A percentile compares a stretch with the other conserved stretches of the same genome.
Evolutionary conservation across 83 land plant species (phyloP).

Genomic region (Picea abies): DNA sequence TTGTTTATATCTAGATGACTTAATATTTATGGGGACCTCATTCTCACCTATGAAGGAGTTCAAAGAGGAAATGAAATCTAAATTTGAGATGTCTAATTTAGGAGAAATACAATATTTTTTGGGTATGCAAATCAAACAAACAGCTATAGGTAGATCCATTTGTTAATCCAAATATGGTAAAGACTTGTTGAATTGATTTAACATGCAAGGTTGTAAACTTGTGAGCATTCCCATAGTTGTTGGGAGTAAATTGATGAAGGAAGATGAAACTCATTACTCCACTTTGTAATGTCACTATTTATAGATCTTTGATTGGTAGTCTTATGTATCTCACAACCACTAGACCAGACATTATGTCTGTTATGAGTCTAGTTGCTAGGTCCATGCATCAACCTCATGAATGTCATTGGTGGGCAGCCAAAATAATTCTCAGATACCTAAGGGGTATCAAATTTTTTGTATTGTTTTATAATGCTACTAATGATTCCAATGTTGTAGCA

Average conservation of each 20-base stretch:
- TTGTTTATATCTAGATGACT: slow-evolving; percentile 26
- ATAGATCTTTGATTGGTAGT: slow-evolving; percentile 11
- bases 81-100: too few species aligned
- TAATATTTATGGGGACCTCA: slow-evolving; percentile 7
- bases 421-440: slow-evolving; percentile 16
- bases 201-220: slow-evolving; percentile 7
- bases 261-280: background rate
- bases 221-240: background rate
- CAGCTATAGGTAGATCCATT: too few species aligned
- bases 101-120: too few species aligned
- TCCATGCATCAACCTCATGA: slow-evolving; percentile 12
- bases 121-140: too few species aligned
- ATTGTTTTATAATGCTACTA: too few species aligned
- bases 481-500: too few species aligned
- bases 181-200: background rate
- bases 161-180: slow-evolving; percentile 15
- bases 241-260: background rate
- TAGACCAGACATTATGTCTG: background rate
- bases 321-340: slow-evolving; percentile 16
- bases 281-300: background rate
- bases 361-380: slow-evolving; percentile 11
- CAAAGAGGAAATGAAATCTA: too few species aligned
- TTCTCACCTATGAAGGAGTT: too few species aligned
- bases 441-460: background rate
- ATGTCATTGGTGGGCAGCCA: slow-evolving; percentile 9